Evolutionary conservation across 179 eudicot species (phyloP).

Genomic region (Silene noctiflora): DNA sequence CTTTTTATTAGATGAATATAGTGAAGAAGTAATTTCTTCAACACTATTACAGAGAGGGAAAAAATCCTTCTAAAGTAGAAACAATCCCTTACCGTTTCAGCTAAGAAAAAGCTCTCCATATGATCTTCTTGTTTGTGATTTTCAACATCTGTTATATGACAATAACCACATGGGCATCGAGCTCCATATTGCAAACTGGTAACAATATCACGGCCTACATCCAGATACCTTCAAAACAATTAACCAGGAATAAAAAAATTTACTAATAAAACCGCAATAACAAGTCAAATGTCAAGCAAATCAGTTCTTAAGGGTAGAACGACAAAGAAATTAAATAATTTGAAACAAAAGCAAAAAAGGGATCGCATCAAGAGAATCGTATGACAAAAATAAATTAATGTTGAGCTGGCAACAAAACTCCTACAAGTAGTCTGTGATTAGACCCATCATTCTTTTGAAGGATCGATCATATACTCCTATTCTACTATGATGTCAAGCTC

Average conservation of each 20-base stretch:
- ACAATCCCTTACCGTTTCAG: conserved; percentile 72
- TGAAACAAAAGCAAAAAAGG: background rate
- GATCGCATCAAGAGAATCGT: too few relatives aligned
- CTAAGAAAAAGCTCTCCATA: conserved; percentile 98
- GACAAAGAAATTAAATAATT: background rate
- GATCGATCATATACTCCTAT: too few relatives aligned
- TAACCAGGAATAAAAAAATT: background rate
- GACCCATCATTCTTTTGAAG: too few relatives aligned
- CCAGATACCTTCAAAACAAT: conserved; percentile 67
- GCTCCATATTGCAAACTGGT: conserved; percentile 92
- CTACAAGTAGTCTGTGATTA: too few relatives aligned
- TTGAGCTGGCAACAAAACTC: too few relatives aligned
- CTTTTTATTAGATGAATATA: background rate
- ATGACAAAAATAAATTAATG: too few relatives aligned
- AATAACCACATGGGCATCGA: conserved; percentile 95
- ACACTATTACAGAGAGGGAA: background rate
- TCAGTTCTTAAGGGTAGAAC: background rate
- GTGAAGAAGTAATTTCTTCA: background rate
- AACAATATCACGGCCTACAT: conserved; percentile 89
- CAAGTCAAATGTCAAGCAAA: background rate
- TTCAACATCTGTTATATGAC: conserved; percentile 96
- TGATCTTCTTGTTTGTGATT: conserved; percentile 94
- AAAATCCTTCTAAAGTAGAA: background rate
- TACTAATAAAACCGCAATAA: conserved; percentile 1
- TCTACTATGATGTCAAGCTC: too few relatives aligned